phyloP scores from a whole-genome alignment of 2,329 filamentous ascomycete genomes.

The Lasiodiplodia sp. region DNA sequence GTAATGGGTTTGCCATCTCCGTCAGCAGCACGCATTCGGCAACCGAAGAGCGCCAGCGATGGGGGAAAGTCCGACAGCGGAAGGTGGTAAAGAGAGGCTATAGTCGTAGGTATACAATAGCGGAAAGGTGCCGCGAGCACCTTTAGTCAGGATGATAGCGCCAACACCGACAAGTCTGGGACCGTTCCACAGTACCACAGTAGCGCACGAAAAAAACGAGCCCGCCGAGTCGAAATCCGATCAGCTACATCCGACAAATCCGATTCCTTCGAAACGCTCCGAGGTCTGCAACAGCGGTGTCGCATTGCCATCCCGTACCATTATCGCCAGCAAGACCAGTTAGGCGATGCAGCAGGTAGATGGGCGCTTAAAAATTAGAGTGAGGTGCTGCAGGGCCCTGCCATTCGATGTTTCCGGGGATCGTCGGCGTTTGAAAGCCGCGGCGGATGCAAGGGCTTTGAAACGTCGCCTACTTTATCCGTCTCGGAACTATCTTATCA shows the following conservation, averaged over 20 bases:
- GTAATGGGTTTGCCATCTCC: neutral
- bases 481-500: slow-evolving; percentile 26
- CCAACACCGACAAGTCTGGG: neutral
- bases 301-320: too few species aligned
- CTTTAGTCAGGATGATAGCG: neutral
- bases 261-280: neutral
- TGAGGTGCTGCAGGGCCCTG: neutral
- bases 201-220: neutral
- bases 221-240: neutral
- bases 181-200: neutral
- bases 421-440: neutral
- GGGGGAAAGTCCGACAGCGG: neutral
- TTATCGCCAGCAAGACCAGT: too few species aligned
- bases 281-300: too few species aligned
- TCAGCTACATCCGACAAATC: slow-evolving; percentile 12
- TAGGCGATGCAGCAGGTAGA: too few species aligned
- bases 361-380: too few species aligned
- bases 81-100: neutral
- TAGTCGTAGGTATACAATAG: neutral
- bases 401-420: neutral
- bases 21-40: neutral
- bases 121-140: neutral
- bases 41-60: neutral
- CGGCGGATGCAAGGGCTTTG: neutral
- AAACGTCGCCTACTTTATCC: neutral